Base-by-base conservation (phyloP, 305 asterid species). In the Solanum hybrid region DNA sequence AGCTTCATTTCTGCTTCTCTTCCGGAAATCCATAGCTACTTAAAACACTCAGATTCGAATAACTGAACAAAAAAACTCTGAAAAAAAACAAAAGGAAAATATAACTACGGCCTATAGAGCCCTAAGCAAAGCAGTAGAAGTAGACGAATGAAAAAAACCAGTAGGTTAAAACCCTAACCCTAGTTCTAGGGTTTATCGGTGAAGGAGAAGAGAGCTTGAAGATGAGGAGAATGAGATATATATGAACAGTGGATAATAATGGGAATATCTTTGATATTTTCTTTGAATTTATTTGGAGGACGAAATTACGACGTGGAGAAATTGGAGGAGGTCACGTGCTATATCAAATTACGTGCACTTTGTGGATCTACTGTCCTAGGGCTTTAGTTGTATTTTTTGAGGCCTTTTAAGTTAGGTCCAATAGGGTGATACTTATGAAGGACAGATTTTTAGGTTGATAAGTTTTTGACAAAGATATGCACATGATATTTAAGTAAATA, bases 11-110 rank as follows among this genome's bases (percentile, higher is more conserved):
- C 97, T 90, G 92, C 91, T 94, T 91, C 98, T 93, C 92, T 94
- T 96, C 86, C 96, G 97, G 75, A 91, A 76, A 89, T 95, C 97
- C 99, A 96, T 96, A 71, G 89, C 92, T 88, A 78, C 86, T 85
- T 56, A 87, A 37, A 75, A 89, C 89, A 90, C 90, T 90, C 93
- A 91, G 92, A 93, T 94, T 94, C 90, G 37, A 78, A 35, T n/a
- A 31, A 86, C 71, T 64, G 89, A 84, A 72, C 15, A 19, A 82
- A 37, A 78, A 85, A 29, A 75, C 36, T 64, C 86, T 35, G 5
- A 78, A 88, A 75, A 35, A 34, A 56, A 56, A 56, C n/a, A 17
- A 56, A 56, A 56, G 69, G 24, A 56, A 56, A 56, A 56, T 56
- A 56, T 17, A 56, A 56, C 69, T 56, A 56, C 69, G 24, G 66